Evolutionary conservation across 495 filamentous ascomycete genomes (phyloP).

Genomic region (Daldinia bambusicola): DNA sequence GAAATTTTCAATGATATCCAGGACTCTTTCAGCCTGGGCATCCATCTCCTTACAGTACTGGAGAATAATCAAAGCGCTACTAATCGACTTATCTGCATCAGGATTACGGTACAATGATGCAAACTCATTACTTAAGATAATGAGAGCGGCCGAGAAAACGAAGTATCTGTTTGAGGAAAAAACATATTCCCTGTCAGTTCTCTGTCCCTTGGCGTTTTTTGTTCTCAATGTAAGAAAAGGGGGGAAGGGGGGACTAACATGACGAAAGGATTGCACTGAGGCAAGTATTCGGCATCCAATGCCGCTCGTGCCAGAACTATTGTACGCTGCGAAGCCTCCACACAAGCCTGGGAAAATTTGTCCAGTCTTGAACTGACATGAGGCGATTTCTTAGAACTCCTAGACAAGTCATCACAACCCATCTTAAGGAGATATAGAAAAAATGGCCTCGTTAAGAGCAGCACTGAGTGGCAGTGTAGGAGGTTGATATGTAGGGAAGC

Average conservation of each 20-base stretch:
- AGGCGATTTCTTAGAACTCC: constrained; percentile 43
- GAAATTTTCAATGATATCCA: constrained; percentile 72
- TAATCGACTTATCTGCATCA: constrained; percentile 64
- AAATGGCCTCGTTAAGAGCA: constrained; percentile 77
- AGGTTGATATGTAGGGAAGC: constrained; percentile 74
- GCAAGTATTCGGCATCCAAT: constrained; percentile 67
- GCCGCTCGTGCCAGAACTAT: constrained; percentile 70
- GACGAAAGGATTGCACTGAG: constrained; percentile 73
- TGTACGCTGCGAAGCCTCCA: constrained; percentile 74
- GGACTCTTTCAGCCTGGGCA: constrained; percentile 70
- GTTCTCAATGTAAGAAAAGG: background rate
- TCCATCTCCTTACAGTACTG: constrained; percentile 69
- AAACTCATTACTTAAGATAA: constrained; percentile 76
- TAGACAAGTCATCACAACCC: constrained; percentile 51
- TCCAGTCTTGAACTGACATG: constrained; percentile 60
- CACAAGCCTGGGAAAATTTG: constrained; percentile 75
- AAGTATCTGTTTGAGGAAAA: constrained; percentile 62
- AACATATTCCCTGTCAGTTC: constrained; percentile 23
- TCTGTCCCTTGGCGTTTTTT: background rate
- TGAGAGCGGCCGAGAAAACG: constrained; percentile 75
- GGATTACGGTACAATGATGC: constrained; percentile 68
- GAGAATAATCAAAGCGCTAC: constrained; percentile 69
- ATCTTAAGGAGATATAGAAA: constrained; percentile 63
- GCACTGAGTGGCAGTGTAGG: constrained; percentile 77
- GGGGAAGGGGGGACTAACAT: constrained; percentile 56